Conservation (phyloP, 768 basidiomycete genomes). For the Boletales sp. region DNA sequence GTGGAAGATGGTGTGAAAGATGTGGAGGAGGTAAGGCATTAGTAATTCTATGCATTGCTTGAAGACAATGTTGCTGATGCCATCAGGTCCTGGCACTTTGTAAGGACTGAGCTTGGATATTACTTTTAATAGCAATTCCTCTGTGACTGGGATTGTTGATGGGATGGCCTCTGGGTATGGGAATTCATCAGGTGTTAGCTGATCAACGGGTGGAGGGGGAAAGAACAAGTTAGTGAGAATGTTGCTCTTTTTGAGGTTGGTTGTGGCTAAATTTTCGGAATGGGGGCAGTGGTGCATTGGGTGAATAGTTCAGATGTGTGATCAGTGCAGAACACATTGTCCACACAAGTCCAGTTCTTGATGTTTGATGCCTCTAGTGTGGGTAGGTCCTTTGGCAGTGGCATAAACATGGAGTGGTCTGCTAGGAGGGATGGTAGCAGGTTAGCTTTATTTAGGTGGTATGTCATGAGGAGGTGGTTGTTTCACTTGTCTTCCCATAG, state of each 20-base stretch:
- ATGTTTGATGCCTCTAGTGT: constrained; percentile 19
- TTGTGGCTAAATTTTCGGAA: too few species aligned
- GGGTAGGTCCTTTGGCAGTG: constrained; percentile 26
- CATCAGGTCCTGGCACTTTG: constrained; percentile 26
- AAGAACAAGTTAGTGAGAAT: too few species aligned
- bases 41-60: constrained; percentile 12
- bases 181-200: too few species aligned
- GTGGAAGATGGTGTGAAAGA: not conserved
- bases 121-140: too few species aligned
- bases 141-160: too few species aligned
- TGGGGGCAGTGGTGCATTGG: too few species aligned
- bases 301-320: not conserved
- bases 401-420: too few species aligned
- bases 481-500: constrained; percentile 27
- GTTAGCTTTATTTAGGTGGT: not conserved
- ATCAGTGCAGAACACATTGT: constrained; percentile 32
- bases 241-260: too few species aligned
- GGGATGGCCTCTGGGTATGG: too few species aligned
- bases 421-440: not conserved
- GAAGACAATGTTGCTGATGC: constrained; percentile 25
- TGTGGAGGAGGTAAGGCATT: not conserved
- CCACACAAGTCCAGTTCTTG: constrained; percentile 32
- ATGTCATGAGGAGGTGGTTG: constrained; percentile 18
- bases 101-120: constrained; percentile 5
- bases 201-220: too few species aligned